Evolutionary conservation across 2,329 filamentous ascomycete species (phyloP).

Genomic region (Alternaria alternata): DNA sequence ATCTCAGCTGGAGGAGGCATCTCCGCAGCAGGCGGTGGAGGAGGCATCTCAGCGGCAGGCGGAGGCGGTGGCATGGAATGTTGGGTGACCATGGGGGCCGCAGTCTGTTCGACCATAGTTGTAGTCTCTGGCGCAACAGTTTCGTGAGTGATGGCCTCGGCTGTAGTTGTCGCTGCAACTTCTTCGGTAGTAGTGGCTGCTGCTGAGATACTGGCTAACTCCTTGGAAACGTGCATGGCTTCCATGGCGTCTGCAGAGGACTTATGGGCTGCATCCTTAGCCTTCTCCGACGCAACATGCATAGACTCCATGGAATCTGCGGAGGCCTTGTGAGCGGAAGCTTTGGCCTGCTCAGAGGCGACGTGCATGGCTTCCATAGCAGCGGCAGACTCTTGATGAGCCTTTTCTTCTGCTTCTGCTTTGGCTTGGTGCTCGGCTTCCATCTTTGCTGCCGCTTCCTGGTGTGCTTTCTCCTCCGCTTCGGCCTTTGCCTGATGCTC

Average conservation of each 20-base stretch:
- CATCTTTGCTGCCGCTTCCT: conserved; percentile 21
- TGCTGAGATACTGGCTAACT: conserved; percentile 17
- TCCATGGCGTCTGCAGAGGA: conserved; percentile 20
- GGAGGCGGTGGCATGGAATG: background rate
- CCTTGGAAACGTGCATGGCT: conserved; percentile 21
- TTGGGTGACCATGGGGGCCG: conserved; percentile 6
- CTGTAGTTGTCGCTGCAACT: conserved; percentile 4
- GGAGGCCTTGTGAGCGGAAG: conserved; percentile 15
- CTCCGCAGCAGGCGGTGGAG: background rate
- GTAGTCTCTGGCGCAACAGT: conserved; percentile 8
- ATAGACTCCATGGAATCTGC: conserved; percentile 27
- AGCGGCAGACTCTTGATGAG: conserved; percentile 19
- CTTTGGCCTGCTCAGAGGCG: conserved; percentile 19
- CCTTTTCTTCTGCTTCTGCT: conserved; percentile 14
- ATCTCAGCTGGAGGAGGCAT: conserved; percentile 3
- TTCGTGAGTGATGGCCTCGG: conserved; percentile 15
- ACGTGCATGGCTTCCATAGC: conserved; percentile 23
- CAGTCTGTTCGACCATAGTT: conserved; percentile 1
- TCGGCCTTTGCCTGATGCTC: conserved; percentile 28
- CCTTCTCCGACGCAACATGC: conserved; percentile 17
- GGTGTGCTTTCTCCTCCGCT: conserved; percentile 24
- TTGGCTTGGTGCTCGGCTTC: conserved; percentile 17
- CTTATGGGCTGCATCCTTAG: conserved; percentile 18
- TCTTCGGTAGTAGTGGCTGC: conserved; percentile 8
- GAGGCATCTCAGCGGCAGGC: background rate